Evolutionary conservation across 257 asterid genomes (phyloP).

Genomic region (Solanum virginianum): DNA sequence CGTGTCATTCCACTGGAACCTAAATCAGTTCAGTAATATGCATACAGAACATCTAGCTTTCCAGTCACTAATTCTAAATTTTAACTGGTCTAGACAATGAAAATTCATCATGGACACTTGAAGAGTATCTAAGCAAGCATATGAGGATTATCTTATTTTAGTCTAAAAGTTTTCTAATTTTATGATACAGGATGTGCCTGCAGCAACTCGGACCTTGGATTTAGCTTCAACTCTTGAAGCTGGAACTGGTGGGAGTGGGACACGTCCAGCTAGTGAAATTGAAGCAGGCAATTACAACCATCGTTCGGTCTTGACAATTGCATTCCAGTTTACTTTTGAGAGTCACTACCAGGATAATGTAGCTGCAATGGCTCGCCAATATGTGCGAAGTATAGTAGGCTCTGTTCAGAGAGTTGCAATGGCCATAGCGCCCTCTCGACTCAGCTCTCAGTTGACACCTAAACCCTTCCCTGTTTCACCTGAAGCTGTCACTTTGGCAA

Average conservation of each 20-base stretch:
- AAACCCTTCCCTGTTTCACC: constrained; percentile 68
- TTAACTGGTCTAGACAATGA: neutral
- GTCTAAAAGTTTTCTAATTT: neutral
- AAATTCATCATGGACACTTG: neutral
- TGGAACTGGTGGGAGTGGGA: constrained; percentile 52
- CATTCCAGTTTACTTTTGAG: constrained; percentile 90
- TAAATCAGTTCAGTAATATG: constrained; percentile 53
- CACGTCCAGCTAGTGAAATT: constrained; percentile 38
- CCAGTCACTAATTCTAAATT: neutral
- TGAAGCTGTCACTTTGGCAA: constrained; percentile 61
- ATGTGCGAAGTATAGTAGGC: constrained; percentile 66
- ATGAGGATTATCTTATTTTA: neutral
- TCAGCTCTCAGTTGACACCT: constrained; percentile 42
- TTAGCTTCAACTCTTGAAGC: constrained; percentile 80
- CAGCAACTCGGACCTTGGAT: constrained; percentile 64
- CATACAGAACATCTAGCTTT: neutral
- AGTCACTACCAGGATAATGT: constrained; percentile 72
- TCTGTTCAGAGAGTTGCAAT: constrained; percentile 85
- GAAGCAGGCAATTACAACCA: constrained; percentile 39
- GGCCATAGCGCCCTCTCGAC: constrained; percentile 78
- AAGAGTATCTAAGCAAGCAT: neutral
- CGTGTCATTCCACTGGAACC: constrained; percentile 86
- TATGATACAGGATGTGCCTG: constrained; percentile 48
- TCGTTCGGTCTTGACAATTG: constrained; percentile 82
- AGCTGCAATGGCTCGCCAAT: constrained; percentile 93